Conservation (phyloP, 139 green algal genomes). For the Coccomyxa sp. region DNA sequence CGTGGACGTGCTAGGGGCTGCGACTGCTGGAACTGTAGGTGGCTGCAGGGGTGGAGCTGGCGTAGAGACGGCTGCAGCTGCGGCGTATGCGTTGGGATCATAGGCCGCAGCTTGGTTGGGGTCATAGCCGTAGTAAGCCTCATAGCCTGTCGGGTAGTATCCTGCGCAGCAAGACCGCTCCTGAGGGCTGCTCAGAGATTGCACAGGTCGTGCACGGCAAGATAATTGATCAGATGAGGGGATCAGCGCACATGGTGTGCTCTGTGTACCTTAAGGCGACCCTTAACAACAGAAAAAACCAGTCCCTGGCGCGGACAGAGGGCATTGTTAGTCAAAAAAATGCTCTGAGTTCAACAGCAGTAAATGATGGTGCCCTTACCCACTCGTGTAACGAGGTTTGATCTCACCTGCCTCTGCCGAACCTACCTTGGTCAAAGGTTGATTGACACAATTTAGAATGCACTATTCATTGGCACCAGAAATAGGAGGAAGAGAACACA, state of each 20-base stretch:
- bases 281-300: neutral
- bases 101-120: neutral
- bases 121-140: neutral
- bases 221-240: neutral
- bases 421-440: neutral
- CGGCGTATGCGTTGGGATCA: neutral
- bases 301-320: neutral
- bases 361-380: neutral
- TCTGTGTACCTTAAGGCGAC: neutral
- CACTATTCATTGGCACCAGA: neutral
- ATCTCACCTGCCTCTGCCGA: neutral
- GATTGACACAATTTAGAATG: neutral
- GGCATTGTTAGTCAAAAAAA: too few relatives aligned
- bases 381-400: neutral
- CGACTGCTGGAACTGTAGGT: neutral
- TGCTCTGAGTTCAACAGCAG: too few relatives aligned
- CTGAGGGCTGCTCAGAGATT: too few relatives aligned
- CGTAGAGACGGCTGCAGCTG: neutral
- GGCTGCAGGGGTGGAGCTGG: neutral
- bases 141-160: neutral
- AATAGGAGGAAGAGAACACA: neutral
- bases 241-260: neutral
- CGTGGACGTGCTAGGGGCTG: neutral
- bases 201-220: too few relatives aligned
- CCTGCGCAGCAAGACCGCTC: neutral